Base-by-base conservation (phyloP, 352 stramenopile species). In the Pythium graminicola region DNA sequence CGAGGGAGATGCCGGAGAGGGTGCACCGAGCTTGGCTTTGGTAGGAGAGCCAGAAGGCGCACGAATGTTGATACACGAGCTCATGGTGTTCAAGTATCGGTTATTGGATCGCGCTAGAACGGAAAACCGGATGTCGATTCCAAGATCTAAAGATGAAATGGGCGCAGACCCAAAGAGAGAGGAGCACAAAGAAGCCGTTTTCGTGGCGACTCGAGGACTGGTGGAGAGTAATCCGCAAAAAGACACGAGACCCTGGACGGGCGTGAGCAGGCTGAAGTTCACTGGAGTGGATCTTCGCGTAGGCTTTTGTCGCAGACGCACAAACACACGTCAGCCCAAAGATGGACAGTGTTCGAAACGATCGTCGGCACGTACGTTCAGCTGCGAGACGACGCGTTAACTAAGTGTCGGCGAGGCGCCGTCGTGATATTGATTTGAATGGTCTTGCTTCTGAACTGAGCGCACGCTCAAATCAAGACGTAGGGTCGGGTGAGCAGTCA, bases 11-110 rank as follows among this genome's bases (percentile, higher is more conserved):
- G 57, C 64, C 28, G 43, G 54, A 50, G 59, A 70, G 0, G 33
- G 47, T 51, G 28, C 42, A 16, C 49, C 72, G 32, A 62, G 41
- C 47, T 58, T 75, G 54, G 69, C 29, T 17, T 67, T 44, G 0
- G 57, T 54, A 29, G 39, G 8, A 17, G 39, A 67, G 66, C 17
- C 47, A 26, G 14, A 62, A 7, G 72, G 67, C n/a, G 71, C 59
- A 13, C 74, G 66, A 20, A 80, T 78, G 54, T 81, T 81, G 17
- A 76, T 50, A 35, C 67, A 76, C 22, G 67, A 69, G 41, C 64
- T 76, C 67, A 76, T 76, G 28, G 23, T n/a, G 26, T 29, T 2
- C 14, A 49, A 17, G 28, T 26, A 26, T n/a, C 31, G 14, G 32
- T 48, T 60, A 49, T 23, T 36, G 42, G 26, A 47, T 60, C 33